These are phyloP conservation scores for Westerdykella sp. DNA, from an alignment of 2,329 filamentous ascomycete species.

Conservation along the genomic window DNA sequence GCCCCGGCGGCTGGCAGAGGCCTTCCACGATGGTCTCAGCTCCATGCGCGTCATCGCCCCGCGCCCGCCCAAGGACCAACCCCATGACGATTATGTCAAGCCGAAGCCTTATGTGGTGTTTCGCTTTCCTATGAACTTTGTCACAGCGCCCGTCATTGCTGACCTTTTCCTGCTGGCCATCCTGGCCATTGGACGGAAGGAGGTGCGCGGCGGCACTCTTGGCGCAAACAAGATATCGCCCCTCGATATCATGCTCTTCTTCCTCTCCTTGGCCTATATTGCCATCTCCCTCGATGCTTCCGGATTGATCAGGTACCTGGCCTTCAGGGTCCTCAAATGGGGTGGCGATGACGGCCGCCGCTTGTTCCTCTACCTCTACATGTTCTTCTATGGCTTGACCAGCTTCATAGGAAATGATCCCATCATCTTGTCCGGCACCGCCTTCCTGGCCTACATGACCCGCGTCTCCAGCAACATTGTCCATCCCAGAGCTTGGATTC, in stretches of 20 bases:
- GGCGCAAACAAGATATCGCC: conserved; percentile 61
- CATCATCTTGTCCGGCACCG: conserved; percentile 66
- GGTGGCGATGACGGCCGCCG: conserved; percentile 61
- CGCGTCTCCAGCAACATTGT: conserved; percentile 66
- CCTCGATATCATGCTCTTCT: conserved; percentile 69
- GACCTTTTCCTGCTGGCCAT: conserved; percentile 68
- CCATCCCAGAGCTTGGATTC: conserved; percentile 67
- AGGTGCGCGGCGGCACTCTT: conserved; percentile 63
- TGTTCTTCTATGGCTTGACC: conserved; percentile 63
- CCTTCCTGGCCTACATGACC: conserved; percentile 72
- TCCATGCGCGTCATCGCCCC: conserved; percentile 50
- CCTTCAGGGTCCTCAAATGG: conserved; percentile 63
- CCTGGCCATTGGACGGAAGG: conserved; percentile 57
- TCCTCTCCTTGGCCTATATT: conserved; percentile 67
- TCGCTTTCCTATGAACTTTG: conserved; percentile 60
- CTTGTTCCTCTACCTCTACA: conserved; percentile 67
- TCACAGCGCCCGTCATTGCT: conserved; percentile 64
- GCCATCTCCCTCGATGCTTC: conserved; percentile 73
- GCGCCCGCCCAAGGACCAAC: conserved; percentile 25
- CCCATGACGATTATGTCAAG: conserved; percentile 21
- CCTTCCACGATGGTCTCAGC: conserved; percentile 41
- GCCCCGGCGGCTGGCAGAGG: conserved; percentile 47
- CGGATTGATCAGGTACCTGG: conserved; percentile 63
- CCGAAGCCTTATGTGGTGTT: conserved; percentile 45
- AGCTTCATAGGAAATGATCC: conserved; percentile 70